These are phyloP conservation scores for Theobroma cacao DNA, from an alignment of 345 rosid species.

Conservation along the genomic window DNA sequence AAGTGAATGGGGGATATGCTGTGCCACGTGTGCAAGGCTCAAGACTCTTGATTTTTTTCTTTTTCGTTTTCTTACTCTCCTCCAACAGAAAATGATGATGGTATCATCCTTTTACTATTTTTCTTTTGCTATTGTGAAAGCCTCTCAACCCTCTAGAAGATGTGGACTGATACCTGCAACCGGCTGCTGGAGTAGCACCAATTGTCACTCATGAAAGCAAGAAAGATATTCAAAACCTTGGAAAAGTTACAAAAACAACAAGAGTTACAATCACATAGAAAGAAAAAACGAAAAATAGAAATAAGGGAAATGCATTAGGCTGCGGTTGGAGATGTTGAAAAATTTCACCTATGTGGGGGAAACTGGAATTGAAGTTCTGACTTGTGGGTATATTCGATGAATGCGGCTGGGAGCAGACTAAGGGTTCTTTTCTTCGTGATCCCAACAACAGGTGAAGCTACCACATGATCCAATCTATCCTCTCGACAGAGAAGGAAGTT, in stretches of 20 bases:
- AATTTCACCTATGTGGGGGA: neutral
- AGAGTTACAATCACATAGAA: neutral
- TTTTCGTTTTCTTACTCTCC: too few species aligned
- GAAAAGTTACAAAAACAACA: neutral
- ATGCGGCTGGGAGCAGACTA: neutral
- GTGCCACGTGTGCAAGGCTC: neutral
- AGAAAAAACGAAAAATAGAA: neutral
- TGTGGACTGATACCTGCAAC: conserved; percentile 1
- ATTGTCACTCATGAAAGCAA: neutral
- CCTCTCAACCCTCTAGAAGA: neutral
- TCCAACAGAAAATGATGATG: neutral
- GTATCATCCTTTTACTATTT: neutral
- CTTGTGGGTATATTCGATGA: neutral
- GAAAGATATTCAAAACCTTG: neutral
- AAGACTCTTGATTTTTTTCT: neutral
- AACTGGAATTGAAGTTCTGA: neutral
- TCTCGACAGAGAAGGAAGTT: conserved; percentile 26
- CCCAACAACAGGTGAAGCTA: conserved; percentile 51
- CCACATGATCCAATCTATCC: conserved; percentile 48
- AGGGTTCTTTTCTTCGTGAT: conserved; percentile 19
- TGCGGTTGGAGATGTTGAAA: neutral
- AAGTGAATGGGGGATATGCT: neutral
- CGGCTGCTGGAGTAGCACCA: neutral
- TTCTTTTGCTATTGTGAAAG: neutral
- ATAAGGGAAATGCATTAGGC: neutral